These are phyloP conservation scores for Rhodotorula sp. DNA, from an alignment of 1,284 basidiomycete species.

Conservation along the genomic window DNA sequence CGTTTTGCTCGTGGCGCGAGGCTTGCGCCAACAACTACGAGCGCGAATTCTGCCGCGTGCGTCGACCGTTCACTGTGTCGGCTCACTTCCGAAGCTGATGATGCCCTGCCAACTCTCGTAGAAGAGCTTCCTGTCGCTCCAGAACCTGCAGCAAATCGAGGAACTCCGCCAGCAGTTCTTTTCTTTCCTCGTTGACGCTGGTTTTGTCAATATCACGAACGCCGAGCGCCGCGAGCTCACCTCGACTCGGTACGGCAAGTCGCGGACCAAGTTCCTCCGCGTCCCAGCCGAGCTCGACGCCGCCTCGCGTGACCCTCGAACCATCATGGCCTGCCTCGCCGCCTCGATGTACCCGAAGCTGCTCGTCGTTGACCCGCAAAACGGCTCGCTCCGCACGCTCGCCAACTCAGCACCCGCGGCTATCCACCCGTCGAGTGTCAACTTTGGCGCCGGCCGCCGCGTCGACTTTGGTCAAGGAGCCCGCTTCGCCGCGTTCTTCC, in stretches of 20 bases:
- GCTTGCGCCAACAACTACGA: conserved; percentile 63
- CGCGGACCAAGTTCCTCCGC: conserved; percentile 66
- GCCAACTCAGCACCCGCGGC: conserved; percentile 77
- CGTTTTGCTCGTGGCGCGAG: conserved; percentile 81
- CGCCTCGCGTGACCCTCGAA: conserved; percentile 61
- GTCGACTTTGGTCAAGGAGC: conserved; percentile 63
- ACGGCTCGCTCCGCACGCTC: conserved; percentile 70
- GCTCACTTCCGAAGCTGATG: neutral
- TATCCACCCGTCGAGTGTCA: conserved; percentile 93
- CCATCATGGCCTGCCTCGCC: conserved; percentile 78
- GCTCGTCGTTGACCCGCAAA: conserved; percentile 63
- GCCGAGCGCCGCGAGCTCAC: conserved; percentile 69
- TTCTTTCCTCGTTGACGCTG: conserved; percentile 73
- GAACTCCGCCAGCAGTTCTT: conserved; percentile 93
- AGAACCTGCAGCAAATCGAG: conserved; percentile 94
- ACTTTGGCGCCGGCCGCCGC: conserved; percentile 63
- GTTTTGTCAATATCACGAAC: conserved; percentile 72
- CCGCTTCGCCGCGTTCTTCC: conserved; percentile 80
- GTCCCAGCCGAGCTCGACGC: conserved; percentile 71
- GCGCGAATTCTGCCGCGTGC: conserved; percentile 64
- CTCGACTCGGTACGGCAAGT: conserved; percentile 63
- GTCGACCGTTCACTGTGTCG: conserved; percentile 1
- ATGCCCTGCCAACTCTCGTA: neutral
- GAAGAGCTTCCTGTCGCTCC: conserved; percentile 42
- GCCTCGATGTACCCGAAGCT: conserved; percentile 93